phyloP scores from a whole-genome alignment of 805 yeast species.

The Isabelozyma heimii region DNA sequence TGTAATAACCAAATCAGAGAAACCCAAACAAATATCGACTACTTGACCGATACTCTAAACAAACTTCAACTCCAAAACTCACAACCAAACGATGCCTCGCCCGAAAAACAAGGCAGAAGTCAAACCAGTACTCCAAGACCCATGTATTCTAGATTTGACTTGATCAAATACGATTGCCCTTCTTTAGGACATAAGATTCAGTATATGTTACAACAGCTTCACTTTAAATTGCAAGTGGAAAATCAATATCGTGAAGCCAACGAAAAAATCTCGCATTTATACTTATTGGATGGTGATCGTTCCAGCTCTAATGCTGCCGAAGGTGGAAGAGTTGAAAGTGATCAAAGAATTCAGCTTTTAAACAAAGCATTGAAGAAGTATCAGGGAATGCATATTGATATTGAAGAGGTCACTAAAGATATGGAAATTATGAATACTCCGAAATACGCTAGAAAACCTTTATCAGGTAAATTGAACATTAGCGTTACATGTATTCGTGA shows the following conservation, averaged over 20 bases:
- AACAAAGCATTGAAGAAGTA: conserved; percentile 83
- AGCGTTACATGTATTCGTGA: conserved; percentile 78
- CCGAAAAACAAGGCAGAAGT: conserved; percentile 2
- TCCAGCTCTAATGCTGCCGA: conserved; percentile 84
- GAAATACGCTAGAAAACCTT: conserved; percentile 74
- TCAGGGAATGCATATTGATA: conserved; percentile 79
- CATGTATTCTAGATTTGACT: conserved; percentile 67
- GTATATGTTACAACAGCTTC: conserved; percentile 91
- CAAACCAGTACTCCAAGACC: conserved; percentile 24
- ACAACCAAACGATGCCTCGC: not conserved
- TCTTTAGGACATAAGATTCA: conserved; percentile 92
- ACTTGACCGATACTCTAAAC: conserved; percentile 72
- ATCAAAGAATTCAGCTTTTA: conserved; percentile 79
- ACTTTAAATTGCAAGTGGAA: conserved; percentile 91
- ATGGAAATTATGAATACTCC: conserved; percentile 67
- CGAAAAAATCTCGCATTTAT: conserved; percentile 81
- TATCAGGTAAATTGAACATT: conserved; percentile 75
- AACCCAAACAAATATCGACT: conserved; percentile 87
- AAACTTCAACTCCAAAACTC: conserved; percentile 47
- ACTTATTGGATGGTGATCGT: conserved; percentile 88
- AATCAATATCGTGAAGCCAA: conserved; percentile 91
- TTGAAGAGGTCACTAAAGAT: conserved; percentile 65
- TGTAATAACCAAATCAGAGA: conserved; percentile 90
- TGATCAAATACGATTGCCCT: conserved; percentile 90
- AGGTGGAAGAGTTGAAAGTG: conserved; percentile 80